Conservation (phyloP, 257 asterid genomes). For the Lycium ferocissimum region DNA sequence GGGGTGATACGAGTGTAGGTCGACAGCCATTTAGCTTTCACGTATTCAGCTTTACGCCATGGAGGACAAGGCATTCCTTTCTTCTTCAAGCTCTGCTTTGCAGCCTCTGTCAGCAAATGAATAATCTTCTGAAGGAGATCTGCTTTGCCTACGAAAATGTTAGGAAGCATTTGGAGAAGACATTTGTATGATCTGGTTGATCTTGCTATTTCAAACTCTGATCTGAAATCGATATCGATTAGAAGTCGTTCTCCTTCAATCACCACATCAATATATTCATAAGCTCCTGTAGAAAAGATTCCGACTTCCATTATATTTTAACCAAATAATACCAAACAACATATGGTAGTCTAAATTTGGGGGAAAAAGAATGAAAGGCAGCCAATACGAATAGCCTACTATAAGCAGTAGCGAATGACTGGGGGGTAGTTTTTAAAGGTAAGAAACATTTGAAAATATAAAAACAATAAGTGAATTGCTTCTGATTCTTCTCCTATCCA, state of each 20-base stretch:
- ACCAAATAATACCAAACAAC: neutral
- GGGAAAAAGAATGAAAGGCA: neutral
- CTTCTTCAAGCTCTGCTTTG: constrained; percentile 80
- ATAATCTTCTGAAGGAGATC: constrained; percentile 81
- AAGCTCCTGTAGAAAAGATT: constrained; percentile 54
- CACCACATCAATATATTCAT: constrained; percentile 78
- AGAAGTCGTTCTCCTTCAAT: constrained; percentile 63
- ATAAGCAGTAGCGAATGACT: neutral
- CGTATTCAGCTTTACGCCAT: constrained; percentile 82
- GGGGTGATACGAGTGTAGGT: constrained; percentile 51
- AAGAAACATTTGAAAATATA: neutral
- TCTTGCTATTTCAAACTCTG: constrained; percentile 93
- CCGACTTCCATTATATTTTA: neutral
- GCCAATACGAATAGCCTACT: neutral
- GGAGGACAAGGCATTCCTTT: constrained; percentile 93
- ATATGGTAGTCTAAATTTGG: neutral
- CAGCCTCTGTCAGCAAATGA: constrained; percentile 67
- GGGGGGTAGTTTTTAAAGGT: neutral
- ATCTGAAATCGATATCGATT: constrained; percentile 81
- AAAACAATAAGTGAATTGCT: neutral
- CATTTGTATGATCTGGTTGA: constrained; percentile 70
- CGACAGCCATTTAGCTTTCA: constrained; percentile 88
- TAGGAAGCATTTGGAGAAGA: constrained; percentile 72
- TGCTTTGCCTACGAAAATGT: constrained; percentile 69
- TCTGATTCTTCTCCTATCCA: neutral